A percentile compares a stretch with the other conserved stretches of the same genome.
phyloP scores from a whole-genome alignment of 768 basidiomycete genomes.

The Leucogyrophana mollusca region DNA sequence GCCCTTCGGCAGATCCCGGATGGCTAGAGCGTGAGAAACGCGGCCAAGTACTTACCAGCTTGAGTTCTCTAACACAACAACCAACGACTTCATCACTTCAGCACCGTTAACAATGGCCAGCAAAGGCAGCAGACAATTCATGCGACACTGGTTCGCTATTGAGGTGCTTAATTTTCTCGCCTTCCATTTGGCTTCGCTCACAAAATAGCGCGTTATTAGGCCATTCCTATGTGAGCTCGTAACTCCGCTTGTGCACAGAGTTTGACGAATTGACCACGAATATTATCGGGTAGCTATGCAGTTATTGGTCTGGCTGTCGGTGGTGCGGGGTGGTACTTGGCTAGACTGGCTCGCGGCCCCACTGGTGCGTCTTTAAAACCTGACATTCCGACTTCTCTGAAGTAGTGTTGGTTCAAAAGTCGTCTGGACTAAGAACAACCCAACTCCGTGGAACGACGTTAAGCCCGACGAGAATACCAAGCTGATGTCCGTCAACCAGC shows the following conservation, averaged over 20 bases:
- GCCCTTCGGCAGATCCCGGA: constrained; percentile 9
- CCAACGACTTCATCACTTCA: background rate
- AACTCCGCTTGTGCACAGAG: constrained; percentile 5
- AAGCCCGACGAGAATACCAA: constrained; percentile 75
- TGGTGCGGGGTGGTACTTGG: constrained; percentile 69
- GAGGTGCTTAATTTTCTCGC: constrained; percentile 33
- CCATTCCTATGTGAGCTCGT: constrained; percentile 45
- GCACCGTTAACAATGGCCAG: constrained; percentile 20
- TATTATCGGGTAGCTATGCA: constrained; percentile 34
- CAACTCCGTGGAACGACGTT: constrained; percentile 86
- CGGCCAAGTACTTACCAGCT: background rate
- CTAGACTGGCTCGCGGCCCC: constrained; percentile 59
- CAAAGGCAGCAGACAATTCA: constrained; percentile 25
- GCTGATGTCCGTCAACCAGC: constrained; percentile 65
- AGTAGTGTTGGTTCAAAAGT: constrained; percentile 31
- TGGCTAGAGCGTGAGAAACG: constrained; percentile 8
- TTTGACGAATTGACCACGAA: constrained; percentile 8
- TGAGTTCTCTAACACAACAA: background rate
- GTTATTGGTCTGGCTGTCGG: constrained; percentile 48
- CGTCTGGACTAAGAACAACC: constrained; percentile 69
- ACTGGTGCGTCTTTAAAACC: constrained; percentile 37
- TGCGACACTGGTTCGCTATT: constrained; percentile 44
- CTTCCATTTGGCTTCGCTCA: background rate
- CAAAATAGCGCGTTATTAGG: constrained; percentile 26
- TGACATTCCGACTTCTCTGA: background rate